Evolutionary conservation across 177 flowering plant genomes (phyloP), one percentile per base, ranked within the genome.

Genomic region (Vitis hybrid): DNA sequence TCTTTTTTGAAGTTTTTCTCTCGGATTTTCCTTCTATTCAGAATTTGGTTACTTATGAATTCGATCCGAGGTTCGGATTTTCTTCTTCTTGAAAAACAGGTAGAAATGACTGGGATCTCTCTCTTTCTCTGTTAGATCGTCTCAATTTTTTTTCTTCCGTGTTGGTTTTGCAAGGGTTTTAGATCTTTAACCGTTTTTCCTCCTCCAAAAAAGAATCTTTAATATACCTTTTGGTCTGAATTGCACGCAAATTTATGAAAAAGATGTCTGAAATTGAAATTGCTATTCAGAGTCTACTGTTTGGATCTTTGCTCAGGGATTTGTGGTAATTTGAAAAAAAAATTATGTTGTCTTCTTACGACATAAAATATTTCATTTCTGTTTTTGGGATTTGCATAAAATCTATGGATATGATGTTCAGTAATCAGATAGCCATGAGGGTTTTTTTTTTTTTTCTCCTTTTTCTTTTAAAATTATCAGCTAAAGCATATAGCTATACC

Each of bases 241-340:
- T 65, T 60, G 39, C 15, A 6, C 22, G 48, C 1, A 10, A 22
- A 19, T 69, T 51, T 51, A 29, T 18, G 22, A 49, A 18, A n/a
- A 50, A 1, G 29, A 49, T 51, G 61, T 18, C 66, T 62, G 60
- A 26, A 62, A 18, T 48, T 55, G 7, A 2, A 2, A 55, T 15
- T 55, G 4, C 16, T 15, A 5, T 51, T 59, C 18, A 1, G 45
- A 60, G 51, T 70, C 56, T 55, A 15, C 55, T 31, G 53, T 11
- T 64, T 60, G 48, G 67, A 61, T 77, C 64, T 56, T 59, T 26
- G 13, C 15, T 62, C 64, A 70, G 82, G 77, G 77, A 73, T 79
- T 79, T 79, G 57, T 19, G 19, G 76, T 70, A 74, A 77, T 70
- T 70, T 77, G 15, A 39, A 39, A 39, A 39, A 39, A 5, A 29